Evolutionary conservation across 2,329 filamentous ascomycete species (phyloP).

Genomic region (Aspergillus calidoustus): DNA sequence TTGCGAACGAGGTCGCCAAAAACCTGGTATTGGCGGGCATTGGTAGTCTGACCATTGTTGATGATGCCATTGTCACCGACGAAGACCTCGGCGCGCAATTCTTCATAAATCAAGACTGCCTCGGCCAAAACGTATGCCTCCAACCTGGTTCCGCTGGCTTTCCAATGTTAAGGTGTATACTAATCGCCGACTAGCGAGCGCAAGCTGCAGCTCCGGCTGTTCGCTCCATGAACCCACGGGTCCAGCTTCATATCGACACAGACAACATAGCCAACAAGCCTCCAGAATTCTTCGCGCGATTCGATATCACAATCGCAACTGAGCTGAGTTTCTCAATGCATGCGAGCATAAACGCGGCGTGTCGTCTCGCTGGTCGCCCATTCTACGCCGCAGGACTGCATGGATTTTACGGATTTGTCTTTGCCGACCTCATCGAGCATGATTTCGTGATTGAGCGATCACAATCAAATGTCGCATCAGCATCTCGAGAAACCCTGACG

Average conservation of each 20-base stretch:
- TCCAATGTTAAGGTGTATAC: neutral
- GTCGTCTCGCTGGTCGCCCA: constrained; percentile 74
- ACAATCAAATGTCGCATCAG: constrained; percentile 71
- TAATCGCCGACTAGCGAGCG: constrained; percentile 62
- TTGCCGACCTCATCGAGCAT: constrained; percentile 88
- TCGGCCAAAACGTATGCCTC: constrained; percentile 70
- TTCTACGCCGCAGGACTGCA: constrained; percentile 90
- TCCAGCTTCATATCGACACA: constrained; percentile 73
- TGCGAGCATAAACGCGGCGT: constrained; percentile 81
- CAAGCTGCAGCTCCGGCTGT: constrained; percentile 78
- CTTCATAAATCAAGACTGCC: constrained; percentile 72
- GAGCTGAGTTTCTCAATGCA: constrained; percentile 78
- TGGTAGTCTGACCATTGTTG: constrained; percentile 84
- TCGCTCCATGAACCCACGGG: constrained; percentile 86
- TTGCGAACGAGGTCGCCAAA: constrained; percentile 95
- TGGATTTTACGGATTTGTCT: constrained; percentile 93
- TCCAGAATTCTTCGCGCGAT: constrained; percentile 75
- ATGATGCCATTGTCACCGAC: constrained; percentile 74
- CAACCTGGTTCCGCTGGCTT: neutral
- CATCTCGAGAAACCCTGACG: constrained; percentile 74
- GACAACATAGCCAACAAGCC: constrained; percentile 69
- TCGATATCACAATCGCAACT: constrained; percentile 87
- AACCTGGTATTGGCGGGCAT: constrained; percentile 95
- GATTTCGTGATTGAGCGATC: constrained; percentile 87
- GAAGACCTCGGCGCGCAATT: constrained; percentile 83